Percentiles rank a stretch among this genome's conserved stretches.
Conservation (phyloP, 306 rosid genomes). For the Citrullus mucosospermus region DNA sequence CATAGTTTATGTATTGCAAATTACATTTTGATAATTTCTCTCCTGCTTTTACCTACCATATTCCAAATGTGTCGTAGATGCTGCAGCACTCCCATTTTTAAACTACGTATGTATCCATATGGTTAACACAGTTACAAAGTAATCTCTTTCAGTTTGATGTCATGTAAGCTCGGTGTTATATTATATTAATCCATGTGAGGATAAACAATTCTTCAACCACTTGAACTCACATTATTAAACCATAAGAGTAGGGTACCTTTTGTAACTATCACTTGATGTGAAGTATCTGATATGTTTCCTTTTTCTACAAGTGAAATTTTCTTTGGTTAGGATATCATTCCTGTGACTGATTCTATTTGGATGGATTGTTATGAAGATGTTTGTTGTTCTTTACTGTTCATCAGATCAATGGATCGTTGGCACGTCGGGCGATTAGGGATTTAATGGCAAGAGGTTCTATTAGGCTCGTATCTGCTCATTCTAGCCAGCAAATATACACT, state of each 20-base stretch:
- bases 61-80: neutral
- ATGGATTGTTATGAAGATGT: neutral
- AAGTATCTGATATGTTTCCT: neutral
- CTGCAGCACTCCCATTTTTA: neutral
- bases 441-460: neutral
- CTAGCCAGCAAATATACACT: neutral
- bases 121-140: neutral
- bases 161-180: neutral
- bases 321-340: neutral
- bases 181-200: neutral
- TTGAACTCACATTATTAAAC: neutral
- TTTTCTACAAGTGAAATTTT: neutral
- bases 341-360: neutral
- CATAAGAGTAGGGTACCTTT: neutral
- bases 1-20: neutral
- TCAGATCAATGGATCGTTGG: constrained; percentile 1
- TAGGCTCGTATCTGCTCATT: neutral
- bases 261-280: neutral
- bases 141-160: neutral
- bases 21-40: too few species aligned
- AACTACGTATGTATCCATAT: neutral
- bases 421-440: neutral
- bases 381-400: neutral
- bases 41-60: neutral
- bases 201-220: neutral